These are phyloP conservation scores for Hypomontagnella submonticulosa DNA, from an alignment of 495 filamentous ascomycete genomes.

Conservation along the genomic window DNA sequence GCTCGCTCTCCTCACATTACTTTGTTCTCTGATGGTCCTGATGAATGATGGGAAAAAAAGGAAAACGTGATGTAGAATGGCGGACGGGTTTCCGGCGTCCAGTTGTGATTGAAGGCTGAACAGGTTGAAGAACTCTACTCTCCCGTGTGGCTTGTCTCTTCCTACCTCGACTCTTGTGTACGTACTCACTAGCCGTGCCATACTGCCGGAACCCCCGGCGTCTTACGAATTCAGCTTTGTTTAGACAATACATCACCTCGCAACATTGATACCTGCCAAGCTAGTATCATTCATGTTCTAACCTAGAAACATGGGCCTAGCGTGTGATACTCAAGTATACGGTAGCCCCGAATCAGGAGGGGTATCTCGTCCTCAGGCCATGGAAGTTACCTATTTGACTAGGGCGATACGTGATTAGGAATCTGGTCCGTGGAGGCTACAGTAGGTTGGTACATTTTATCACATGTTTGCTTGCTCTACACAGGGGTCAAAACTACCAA, in stretches of 20 bases:
- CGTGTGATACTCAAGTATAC: too few species aligned
- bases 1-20: background rate
- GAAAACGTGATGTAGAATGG: slow-evolving; percentile 38
- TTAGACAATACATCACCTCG: background rate
- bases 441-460: too few species aligned
- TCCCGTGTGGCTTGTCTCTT: slow-evolving; percentile 10
- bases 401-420: too few species aligned
- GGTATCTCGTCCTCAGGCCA: too few species aligned
- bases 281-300: background rate
- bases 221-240: slow-evolving; percentile 2
- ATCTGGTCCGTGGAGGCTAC: too few species aligned
- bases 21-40: slow-evolving; percentile 13
- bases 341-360: too few species aligned
- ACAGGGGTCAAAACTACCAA: too few species aligned
- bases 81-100: slow-evolving; percentile 22
- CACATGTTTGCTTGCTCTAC: too few species aligned
- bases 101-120: slow-evolving; percentile 18
- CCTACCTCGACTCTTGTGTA: slow-evolving; percentile 21
- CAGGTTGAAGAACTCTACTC: slow-evolving; percentile 33
- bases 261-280: slow-evolving; percentile 2
- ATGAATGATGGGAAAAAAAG: slow-evolving; percentile 23
- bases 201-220: slow-evolving; percentile 7
- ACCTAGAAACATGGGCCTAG: too few species aligned
- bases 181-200: slow-evolving; percentile 22
- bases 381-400: too few species aligned